Conservation (phyloP, 208 protist genomes). For the Lotmaria passim region DNA sequence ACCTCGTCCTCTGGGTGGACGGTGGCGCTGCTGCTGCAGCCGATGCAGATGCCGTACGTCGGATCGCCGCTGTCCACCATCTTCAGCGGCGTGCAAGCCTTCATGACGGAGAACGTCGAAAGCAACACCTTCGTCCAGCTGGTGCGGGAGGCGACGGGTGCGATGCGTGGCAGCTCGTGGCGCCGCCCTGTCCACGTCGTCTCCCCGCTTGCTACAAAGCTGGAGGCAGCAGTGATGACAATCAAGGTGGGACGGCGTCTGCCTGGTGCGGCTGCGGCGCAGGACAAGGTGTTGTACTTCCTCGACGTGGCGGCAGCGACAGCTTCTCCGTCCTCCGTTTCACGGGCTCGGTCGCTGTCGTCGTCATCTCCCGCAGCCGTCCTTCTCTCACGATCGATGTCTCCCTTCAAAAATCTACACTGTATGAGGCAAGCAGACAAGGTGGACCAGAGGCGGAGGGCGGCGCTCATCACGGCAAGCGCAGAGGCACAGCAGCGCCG, state of each 20-base stretch:
- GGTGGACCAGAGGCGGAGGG: slow-evolving; percentile 10
- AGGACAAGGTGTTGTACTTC: slow-evolving; percentile 29
- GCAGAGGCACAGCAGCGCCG: slow-evolving; percentile 6
- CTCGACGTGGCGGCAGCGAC: background rate
- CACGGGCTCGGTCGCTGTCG: background rate
- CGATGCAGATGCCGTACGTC: slow-evolving; percentile 47
- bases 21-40: slow-evolving; percentile 48
- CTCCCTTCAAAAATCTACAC: background rate
- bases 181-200: slow-evolving; percentile 11
- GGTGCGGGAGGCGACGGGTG: slow-evolving; percentile 18
- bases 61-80: slow-evolving; percentile 61
- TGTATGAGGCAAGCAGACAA: background rate
- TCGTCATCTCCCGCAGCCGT: background rate
- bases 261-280: background rate
- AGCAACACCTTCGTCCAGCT: slow-evolving; percentile 25
- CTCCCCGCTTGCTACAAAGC: slow-evolving; percentile 12
- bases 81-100: slow-evolving; percentile 45
- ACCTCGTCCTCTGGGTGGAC: slow-evolving; percentile 55
- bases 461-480: background rate
- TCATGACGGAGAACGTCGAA: slow-evolving; percentile 44
- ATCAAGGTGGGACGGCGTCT: slow-evolving; percentile 26
- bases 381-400: background rate
- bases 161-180: slow-evolving; percentile 19
- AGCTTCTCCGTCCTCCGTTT: background rate
- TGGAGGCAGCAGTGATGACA: slow-evolving; percentile 18